Base-by-base conservation (phyloP, 352 stramenopile genomes). In the Globisporangium rhizosaccharum region DNA sequence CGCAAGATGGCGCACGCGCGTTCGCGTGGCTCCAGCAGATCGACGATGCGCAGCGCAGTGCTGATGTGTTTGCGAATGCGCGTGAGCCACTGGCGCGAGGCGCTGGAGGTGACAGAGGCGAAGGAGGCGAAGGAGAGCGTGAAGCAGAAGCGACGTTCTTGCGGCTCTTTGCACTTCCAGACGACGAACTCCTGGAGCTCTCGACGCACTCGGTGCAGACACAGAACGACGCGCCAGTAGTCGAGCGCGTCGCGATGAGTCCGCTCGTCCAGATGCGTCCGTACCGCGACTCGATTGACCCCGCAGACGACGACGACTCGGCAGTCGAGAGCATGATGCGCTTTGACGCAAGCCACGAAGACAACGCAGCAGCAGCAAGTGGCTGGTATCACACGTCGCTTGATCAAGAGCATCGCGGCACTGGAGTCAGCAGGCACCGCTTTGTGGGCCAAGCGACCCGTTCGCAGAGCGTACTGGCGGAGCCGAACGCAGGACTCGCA, bases 21-120 rank as follows among this genome's bases (percentile, higher is more conserved):
- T 51, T 92, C 28, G 62, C 83, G 46, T 89, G 78, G 78, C 62
- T 92, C 3, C 58, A 68, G 7, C 49, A 75, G 10, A 56, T 87
- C n/a, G 73, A 90, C 53, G 71, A 73, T n/a, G 65, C 71, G 23
- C 65, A 76, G 20, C 63, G 77, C 14, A 52, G 57, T 14, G 61
- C 66, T 25, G 42, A 53, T 51, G 63, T 51, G 33, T 23, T 61
- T 11, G 33, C 70, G n/a, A 20, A 65, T 33, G 54, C 45, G 53
- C 56, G 48, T 26, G 56, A 48, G 28, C 44, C 61, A 25, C 52
- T 59, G 53, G 15, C 10, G 10, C 41, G 65, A 8, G 25, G 57
- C 61, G 41, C 20, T 53, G 46, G 61, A 12, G 49, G 53, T 51
- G 61, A 56, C 60, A 25, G 28, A 51, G 28, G 61, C 10, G 26